Percentiles rank a stretch among this genome's conserved stretches.
Evolutionary conservation across 768 basidiomycete species (phyloP).

Genomic region (Clitopilus hobsonii): DNA sequence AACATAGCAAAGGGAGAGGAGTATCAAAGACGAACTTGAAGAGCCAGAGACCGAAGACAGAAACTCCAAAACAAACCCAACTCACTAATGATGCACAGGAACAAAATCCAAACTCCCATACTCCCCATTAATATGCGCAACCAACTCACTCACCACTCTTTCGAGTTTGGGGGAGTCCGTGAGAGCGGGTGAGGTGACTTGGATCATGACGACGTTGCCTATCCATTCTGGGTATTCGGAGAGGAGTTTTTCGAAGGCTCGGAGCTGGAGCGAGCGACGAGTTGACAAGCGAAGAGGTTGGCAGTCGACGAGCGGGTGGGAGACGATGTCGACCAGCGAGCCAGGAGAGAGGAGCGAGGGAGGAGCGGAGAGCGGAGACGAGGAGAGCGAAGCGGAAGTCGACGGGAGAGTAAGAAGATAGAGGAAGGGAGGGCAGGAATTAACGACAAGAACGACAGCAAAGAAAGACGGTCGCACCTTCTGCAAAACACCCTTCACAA

Average conservation of each 20-base stretch:
- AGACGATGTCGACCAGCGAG: too few species aligned
- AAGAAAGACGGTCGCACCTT: constrained; percentile 55
- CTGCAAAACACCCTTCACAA: constrained; percentile 97
- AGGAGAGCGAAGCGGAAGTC: too few species aligned
- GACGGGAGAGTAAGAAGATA: not conserved
- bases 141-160: constrained; percentile 88
- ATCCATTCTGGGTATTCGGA: constrained; percentile 95
- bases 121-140: constrained; percentile 93
- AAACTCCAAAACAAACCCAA: constrained; percentile 9
- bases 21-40: not conserved
- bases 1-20: too few species aligned
- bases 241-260: constrained; percentile 92
- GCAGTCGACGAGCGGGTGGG: not conserved
- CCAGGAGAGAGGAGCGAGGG: too few species aligned
- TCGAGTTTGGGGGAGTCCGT: constrained; percentile 93
- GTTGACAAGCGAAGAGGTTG: not conserved
- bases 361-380: too few species aligned
- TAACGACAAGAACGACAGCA: not conserved
- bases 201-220: constrained; percentile 82
- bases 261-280: constrained; percentile 57
- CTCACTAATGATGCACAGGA: constrained; percentile 97
- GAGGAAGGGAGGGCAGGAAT: not conserved
- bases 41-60: not conserved
- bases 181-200: constrained; percentile 91
- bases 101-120: constrained; percentile 94